phyloP scores from a whole-genome alignment of 2,329 filamentous ascomycete species.

The Sphaerulina musiva region DNA sequence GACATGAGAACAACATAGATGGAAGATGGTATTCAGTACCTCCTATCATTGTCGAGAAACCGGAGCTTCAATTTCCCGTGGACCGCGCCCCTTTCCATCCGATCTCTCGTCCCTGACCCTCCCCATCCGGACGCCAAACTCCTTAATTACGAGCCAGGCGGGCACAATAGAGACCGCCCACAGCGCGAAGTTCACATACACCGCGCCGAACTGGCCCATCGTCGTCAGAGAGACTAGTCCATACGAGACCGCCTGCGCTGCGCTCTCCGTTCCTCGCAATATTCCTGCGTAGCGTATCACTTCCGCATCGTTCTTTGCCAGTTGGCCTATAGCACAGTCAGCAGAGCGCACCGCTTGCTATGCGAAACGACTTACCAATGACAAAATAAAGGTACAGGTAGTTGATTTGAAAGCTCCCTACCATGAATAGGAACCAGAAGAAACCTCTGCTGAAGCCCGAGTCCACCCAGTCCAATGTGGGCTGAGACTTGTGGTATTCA shows the following conservation, averaged over 20 bases:
- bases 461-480: constrained; percentile 60
- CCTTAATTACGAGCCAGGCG: constrained; percentile 59
- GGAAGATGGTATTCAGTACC: too few relatives aligned
- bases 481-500: constrained; percentile 50
- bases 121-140: constrained; percentile 42
- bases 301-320: constrained; percentile 56
- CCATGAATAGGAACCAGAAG: constrained; percentile 60
- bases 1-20: too few relatives aligned
- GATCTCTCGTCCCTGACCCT: constrained; percentile 12
- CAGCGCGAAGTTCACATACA: constrained; percentile 65
- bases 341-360: neutral
- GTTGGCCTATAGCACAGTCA: constrained; percentile 41
- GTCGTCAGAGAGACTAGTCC: constrained; percentile 56
- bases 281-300: constrained; percentile 63
- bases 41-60: neutral
- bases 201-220: constrained; percentile 58
- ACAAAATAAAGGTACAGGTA: constrained; percentile 70
- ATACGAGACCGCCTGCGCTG: constrained; percentile 67
- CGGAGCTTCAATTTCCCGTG: neutral
- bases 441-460: constrained; percentile 61
- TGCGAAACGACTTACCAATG: constrained; percentile 35
- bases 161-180: constrained; percentile 60
- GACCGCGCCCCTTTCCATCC: neutral
- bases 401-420: constrained; percentile 63
- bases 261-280: constrained; percentile 63